Evolutionary conservation across 352 stramenopile species (phyloP), one percentile per base, ranked within the genome.

Genomic region (Peronospora belbahrii): DNA sequence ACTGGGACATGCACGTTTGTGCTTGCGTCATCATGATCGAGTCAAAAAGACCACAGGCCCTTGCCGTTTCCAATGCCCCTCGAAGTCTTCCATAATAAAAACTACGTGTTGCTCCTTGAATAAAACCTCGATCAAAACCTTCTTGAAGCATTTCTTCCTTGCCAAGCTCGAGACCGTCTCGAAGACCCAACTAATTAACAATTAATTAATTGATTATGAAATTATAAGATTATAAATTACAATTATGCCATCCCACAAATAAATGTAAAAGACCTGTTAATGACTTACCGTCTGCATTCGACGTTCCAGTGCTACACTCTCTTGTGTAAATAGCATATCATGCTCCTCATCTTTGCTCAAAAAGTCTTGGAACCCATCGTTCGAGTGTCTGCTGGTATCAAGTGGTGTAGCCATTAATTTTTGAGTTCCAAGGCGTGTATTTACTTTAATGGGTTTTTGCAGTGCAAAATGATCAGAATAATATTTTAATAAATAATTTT

Each of bases 101-200:
- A 45, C 54, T 71, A 1, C 59, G 42, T 0, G 37, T 35, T 8
- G 70, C 70, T 4, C 55, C 75, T 6, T 37, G 13, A 18, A 45
- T 38, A 15, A 85, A 90, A 0, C 79, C 75, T 6, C 48, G 13
- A 48, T 87, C 74, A 36, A 90, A 90, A 23, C 79, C 79, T 47
- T 75, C 37, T 52, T 90, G 79, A 18, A 90, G 43, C 24, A 74
- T 79, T 44, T 67, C 59, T 18, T 90, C 71, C 52, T 90, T 88
- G 27, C 73, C 79, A 6, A 76, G 42, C 30, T 90, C 75, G 22
- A 88, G 62, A 11, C 73, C 75, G 15, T 88, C 75, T 8, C 71
- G 79, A 37, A 87, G 70, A 28, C 79, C 79, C 20, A 78, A 36
- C 72, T 88, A 43, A 15, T 5, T 33, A n/a, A n/a, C n/a, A n/a